Base-by-base conservation (phyloP, 2,329 filamentous ascomycete genomes). In the Neurospora crassa region DNA sequence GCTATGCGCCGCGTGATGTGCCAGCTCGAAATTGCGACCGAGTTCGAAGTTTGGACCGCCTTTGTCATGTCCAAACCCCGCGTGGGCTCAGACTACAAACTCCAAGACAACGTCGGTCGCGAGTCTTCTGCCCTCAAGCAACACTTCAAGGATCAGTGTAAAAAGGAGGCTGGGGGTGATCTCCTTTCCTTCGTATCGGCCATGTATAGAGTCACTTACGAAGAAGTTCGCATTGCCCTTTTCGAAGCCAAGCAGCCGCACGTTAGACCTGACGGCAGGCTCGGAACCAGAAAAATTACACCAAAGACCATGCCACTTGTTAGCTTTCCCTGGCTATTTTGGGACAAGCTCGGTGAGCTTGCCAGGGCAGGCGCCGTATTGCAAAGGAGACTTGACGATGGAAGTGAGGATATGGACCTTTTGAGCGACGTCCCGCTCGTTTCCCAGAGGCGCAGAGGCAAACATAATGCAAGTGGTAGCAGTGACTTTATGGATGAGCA, bases 261-360 rank as follows among this genome's bases (percentile, higher is more conserved):
- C 18, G 53, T 76, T 34, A 68, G 67, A 3, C 71, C 72, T 1
- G 69, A 75, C 18, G 75, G 71, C 10, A 75, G 77, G n/a, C 76
- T 82, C 7, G 80, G 80, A 5, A 74, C 78, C 14, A 78, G 80
- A 29, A 78, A 77, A 24, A 81, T 81, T 77, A 81, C 80, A 12
- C 77, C 83, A 2, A 83, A 83, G 10, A 81, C 83, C 2, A 91
- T 94, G 85, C 95, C 96, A 0, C 83, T 98, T 10, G 96, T 97
- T 76, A 96, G 91, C 72, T 98, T 97, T 76, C 95, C 96, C 0
- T 99, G 96, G 96, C 83, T 98, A 1, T 97, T 98, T 74, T 85
- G 89, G 14, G 85, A 86, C 67, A 87, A 93, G 72, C 83, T 97
- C 4, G 90, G 91, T 1, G 85, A 85, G 68, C 89, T 97, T 75